Evolutionary conservation across 2,329 filamentous ascomycete genomes (phyloP), one percentile per base, ranked within the genome.

Genomic region (Chalara sp.): DNA sequence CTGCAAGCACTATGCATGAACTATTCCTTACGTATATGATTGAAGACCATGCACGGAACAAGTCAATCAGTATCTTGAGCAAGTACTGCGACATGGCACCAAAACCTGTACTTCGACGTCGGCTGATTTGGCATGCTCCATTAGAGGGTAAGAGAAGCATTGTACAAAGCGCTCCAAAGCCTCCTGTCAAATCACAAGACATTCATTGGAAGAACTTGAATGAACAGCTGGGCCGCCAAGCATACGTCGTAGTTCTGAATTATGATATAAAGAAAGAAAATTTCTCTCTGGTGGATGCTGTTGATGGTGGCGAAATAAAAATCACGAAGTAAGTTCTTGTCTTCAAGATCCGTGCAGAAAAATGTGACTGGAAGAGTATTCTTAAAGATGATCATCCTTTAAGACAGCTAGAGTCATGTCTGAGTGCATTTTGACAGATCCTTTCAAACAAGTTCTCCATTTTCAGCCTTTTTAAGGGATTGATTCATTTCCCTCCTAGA

Each of bases 41-140:
- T 48, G 68, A 70, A 13, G 72, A 76, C 49, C 68, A 65, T 41
- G 76, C 81, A 57, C 69, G 78, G 35, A 65, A 68, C 46, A 71
- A 67, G 51, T 75, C 74, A 21, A 72, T 75, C 49, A 71, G 75
- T 1, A 70, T 85, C 7, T 66, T 85, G 6, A 72, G 77, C 51
- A 80, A 80, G 13, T 70, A 80, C 54, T 79, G 76, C 53, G 78
- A 74, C 59, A 81, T 80, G 74, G 67, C 70, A 2, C 73, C 78
- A 1, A 76, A 73, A 58, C 70, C 74, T 50, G 68, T 70, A 2
- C 55, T 78, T 28, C 71, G 74, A 39, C 74, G 78, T 12, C 72
- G 81, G 6, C 68, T 81, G 46, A 78, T 76, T 61, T 81, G 74
- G 52, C 58, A 65, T 50, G 63, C 77, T 1, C 71, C 81, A 47